Evolutionary conservation across 148 eudicot genomes (phyloP), one percentile per base, ranked within the genome.

Genomic region (Rheum nobile): DNA sequence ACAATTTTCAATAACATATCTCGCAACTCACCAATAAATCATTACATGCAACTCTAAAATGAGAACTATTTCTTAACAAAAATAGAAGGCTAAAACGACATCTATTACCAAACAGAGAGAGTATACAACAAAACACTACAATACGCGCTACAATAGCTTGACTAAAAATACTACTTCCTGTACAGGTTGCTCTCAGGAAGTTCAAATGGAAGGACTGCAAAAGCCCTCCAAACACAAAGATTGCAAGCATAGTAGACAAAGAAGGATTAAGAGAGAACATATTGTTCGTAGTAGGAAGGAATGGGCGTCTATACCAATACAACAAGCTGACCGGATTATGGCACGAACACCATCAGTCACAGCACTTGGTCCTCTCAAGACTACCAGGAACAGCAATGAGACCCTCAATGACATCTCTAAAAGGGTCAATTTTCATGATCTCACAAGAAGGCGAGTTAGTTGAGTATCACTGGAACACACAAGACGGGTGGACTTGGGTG

Each of bases 141-240:
- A 41, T 41, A 41, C 10, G 43, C 43, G 10, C 6, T 41, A 41
- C 43, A 4, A 13, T 2, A 8, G 9, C 8, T 8, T 39, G 26
- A 52, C 57, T 52, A 52, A 52, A 52, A 9, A 52, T 5, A n/a
- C n/a, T 52, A 6, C 65, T 57, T 57, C 24, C 32, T 59, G 34
- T 26, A 11, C 73, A 92, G 98, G 96, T 92, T 77, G 89, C 91
- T 42, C 77, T 79, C 48, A 81, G 83, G 78, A 90, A 79, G 48
- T 92, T 85, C 82, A 88, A 85, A 79, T 93, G 98, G 98, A 93
- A 87, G 77, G 96, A 90, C 79, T 88, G 93, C 83, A 83, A 77
- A 77, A 81, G 50, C 71, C 98, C 98, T 28, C 83, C 83, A 75
- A 82, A 75, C 79, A 85, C 80, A 37, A 90, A 86, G 80, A 75